These are phyloP conservation scores for Ustilago curta DNA, from an alignment of 1,284 basidiomycete species.

Conservation along the genomic window DNA sequence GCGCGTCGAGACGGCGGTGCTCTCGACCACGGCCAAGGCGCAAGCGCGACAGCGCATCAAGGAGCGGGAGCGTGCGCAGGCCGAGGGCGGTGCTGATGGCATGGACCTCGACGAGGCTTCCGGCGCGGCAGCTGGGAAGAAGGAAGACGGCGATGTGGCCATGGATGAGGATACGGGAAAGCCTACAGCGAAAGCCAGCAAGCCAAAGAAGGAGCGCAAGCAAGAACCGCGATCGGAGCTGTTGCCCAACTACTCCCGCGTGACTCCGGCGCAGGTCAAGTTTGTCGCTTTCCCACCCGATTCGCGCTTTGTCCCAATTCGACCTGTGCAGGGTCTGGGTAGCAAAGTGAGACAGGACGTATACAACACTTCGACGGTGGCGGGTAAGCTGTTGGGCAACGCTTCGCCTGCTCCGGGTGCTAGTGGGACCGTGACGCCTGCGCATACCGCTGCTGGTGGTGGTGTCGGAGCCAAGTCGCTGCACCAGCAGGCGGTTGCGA, in stretches of 20 bases:
- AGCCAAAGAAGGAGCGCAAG: slow-evolving; percentile 73
- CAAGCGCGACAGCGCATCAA: slow-evolving; percentile 66
- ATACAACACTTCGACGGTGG: slow-evolving; percentile 56
- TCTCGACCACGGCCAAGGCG: slow-evolving; percentile 66
- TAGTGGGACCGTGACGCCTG: slow-evolving; percentile 57
- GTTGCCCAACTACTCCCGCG: slow-evolving; percentile 89
- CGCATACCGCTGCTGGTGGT: slow-evolving; percentile 4
- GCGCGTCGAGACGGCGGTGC: slow-evolving; percentile 68
- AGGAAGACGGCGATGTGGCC: slow-evolving; percentile 47
- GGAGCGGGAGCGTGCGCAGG: slow-evolving; percentile 59
- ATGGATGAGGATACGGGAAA: slow-evolving; percentile 56
- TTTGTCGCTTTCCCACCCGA: slow-evolving; percentile 85
- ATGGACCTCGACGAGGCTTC: slow-evolving; percentile 62
- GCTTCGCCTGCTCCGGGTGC: slow-evolving; percentile 54
- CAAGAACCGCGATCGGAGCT: slow-evolving; percentile 81
- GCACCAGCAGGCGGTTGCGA: slow-evolving; percentile 39
- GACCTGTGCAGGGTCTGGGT: slow-evolving; percentile 74
- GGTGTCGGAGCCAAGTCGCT: slow-evolving; percentile 24
- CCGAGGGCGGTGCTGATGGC: slow-evolving; percentile 48
- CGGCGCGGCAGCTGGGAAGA: slow-evolving; percentile 17
- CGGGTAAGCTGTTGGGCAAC: slow-evolving; percentile 55
- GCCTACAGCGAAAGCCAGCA: slow-evolving; percentile 21
- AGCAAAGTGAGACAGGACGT: slow-evolving; percentile 53
- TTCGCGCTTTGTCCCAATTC: slow-evolving; percentile 88
- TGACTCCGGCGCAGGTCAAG: slow-evolving; percentile 87